phyloP scores from a whole-genome alignment of 495 filamentous ascomycete genomes.

The Hypoxylon lenormandii region DNA sequence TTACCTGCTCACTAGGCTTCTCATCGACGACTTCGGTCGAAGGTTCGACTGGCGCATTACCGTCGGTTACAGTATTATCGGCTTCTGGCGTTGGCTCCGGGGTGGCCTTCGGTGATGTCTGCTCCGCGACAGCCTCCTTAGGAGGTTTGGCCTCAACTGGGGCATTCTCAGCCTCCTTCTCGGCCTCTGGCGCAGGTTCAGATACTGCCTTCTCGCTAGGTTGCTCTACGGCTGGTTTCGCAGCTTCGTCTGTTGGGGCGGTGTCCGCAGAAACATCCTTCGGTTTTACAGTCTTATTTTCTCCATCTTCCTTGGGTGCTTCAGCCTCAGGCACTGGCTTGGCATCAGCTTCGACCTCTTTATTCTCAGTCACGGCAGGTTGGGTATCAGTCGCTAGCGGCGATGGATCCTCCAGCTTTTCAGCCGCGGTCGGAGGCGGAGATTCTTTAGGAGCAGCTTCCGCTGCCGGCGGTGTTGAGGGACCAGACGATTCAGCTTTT shows the following conservation, averaged over 20 bases:
- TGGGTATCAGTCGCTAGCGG: slow-evolving; percentile 5
- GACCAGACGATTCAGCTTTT: slow-evolving; percentile 45
- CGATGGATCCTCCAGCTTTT: slow-evolving; percentile 36
- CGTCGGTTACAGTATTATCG: slow-evolving; percentile 4
- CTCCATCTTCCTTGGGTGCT: slow-evolving; percentile 31
- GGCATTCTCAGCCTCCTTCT: slow-evolving; percentile 20
- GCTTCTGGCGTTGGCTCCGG: slow-evolving; percentile 33
- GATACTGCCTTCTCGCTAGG: slow-evolving; percentile 1
- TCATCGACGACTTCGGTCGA: slow-evolving; percentile 27
- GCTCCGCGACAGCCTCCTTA: slow-evolving; percentile 17
- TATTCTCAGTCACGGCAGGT: slow-evolving; percentile 38
- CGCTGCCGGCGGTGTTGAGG: slow-evolving; percentile 23
- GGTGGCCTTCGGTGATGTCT: slow-evolving; percentile 24
- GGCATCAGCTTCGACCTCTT: slow-evolving; percentile 33
- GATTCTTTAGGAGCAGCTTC: slow-evolving; percentile 33
- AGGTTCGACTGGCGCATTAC: slow-evolving; percentile 24
- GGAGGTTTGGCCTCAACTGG: background rate
- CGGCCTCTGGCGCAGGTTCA: slow-evolving; percentile 8
- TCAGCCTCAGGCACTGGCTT: slow-evolving; percentile 28
- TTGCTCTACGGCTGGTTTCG: slow-evolving; percentile 10
- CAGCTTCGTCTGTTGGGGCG: slow-evolving; percentile 8
- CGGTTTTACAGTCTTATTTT: slow-evolving; percentile 32
- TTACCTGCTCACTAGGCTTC: slow-evolving; percentile 11
- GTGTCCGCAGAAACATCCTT: slow-evolving; percentile 26
- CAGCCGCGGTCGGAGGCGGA: slow-evolving; percentile 17